These are phyloP conservation scores for Zymoseptoria passerinii DNA, from an alignment of 2,329 filamentous ascomycete genomes.

Conservation along the genomic window DNA sequence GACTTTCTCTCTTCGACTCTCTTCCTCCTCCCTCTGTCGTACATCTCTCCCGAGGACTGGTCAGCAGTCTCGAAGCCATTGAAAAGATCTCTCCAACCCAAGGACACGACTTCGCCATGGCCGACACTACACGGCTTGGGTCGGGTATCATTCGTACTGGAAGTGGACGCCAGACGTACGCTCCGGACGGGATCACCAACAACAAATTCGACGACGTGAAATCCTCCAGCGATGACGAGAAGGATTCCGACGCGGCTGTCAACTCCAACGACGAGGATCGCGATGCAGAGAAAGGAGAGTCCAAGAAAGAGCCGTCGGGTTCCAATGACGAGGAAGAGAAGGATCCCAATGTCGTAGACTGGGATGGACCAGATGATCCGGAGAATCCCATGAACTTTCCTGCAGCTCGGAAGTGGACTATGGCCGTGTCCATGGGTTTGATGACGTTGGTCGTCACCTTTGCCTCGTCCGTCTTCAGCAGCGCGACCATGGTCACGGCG, in stretches of 20 bases:
- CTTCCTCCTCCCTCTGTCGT: neutral
- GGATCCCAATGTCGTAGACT: slow-evolving; percentile 18
- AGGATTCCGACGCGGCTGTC: slow-evolving; percentile 4
- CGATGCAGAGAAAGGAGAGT: neutral
- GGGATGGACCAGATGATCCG: slow-evolving; percentile 17
- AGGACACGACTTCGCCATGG: neutral
- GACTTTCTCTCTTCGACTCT: neutral
- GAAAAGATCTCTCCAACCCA: neutral
- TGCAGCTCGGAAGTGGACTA: slow-evolving; percentile 17
- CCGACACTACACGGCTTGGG: neutral
- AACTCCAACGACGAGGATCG: neutral
- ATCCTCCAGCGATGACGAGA: slow-evolving; percentile 4
- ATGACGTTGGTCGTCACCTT: slow-evolving; percentile 43
- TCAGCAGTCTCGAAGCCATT: neutral
- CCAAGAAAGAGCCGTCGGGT: neutral
- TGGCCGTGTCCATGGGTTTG: slow-evolving; percentile 17
- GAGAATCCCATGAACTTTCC: slow-evolving; percentile 18
- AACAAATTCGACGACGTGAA: neutral
- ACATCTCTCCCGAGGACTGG: neutral
- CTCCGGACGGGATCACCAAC: neutral
- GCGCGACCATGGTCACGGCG: slow-evolving; percentile 13
- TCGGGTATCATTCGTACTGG: neutral
- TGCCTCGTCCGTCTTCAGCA: slow-evolving; percentile 34
- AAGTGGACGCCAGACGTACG: neutral
- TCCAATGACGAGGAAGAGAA: slow-evolving; percentile 8